A percentile compares a stretch with the other conserved stretches of the same genome.
Evolutionary conservation across 371 early-diverging fungal genomes (phyloP).

Genomic region (Dinochytrium kinnereticum): DNA sequence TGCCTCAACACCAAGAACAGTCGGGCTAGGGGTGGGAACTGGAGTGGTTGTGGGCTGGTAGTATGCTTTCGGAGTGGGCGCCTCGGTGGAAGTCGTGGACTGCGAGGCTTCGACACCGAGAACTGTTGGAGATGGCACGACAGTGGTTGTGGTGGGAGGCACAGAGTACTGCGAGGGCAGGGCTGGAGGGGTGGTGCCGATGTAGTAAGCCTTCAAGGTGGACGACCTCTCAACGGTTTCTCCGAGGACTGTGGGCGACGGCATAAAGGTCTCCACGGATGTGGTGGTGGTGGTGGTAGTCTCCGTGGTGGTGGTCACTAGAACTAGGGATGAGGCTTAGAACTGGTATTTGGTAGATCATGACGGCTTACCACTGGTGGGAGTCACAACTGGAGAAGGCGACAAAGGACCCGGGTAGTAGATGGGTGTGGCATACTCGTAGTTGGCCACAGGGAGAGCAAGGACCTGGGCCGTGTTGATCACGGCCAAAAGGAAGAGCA

Average conservation of each 20-base stretch:
- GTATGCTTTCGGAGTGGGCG: background rate
- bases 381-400: background rate
- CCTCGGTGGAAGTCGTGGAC: background rate
- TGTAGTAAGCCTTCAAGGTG: background rate
- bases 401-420: no score
- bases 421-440: background rate
- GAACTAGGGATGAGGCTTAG: no score
- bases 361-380: no score
- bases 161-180: background rate
- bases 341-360: no score
- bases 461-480: background rate
- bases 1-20: background rate
- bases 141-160: conserved; percentile 7
- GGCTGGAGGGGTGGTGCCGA: background rate
- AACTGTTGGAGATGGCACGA: background rate
- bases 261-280: background rate
- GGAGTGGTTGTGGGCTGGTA: background rate
- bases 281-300: background rate
- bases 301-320: no score
- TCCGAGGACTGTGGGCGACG: background rate
- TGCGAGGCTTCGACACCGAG: background rate
- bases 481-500: background rate
- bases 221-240: background rate
- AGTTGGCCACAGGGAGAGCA: background rate
- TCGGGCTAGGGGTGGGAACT: background rate